Base-by-base conservation (phyloP, 352 stramenopile species). In the Aphanomyces invadans region DNA sequence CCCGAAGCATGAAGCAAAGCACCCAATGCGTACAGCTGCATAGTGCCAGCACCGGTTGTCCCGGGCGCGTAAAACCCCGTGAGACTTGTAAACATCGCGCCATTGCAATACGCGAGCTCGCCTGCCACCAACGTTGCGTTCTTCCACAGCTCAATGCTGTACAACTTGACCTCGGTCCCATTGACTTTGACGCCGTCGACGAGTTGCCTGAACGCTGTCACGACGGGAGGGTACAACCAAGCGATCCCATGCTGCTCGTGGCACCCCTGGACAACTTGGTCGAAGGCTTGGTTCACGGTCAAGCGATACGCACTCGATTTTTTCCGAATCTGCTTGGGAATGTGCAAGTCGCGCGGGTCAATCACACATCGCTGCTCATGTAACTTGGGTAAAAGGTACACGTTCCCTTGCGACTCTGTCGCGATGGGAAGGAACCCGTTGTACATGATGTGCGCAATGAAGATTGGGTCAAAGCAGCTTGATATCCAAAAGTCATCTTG, bases 391-490 rank as follows among this genome's bases (percentile, higher is more conserved):
- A 96, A 67, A 45, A 97, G 70, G 62, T 92, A 87, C 49, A 74
- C 82, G 45, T 80, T 71, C 29, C 68, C 75, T 29, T 77, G 74
- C 72, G 82, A 87, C 46, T 92, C 77, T 36, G 88, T 95, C 3
- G 92, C 92, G 67, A 98, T 97, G 31, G 92, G 92, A 61, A 98
- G 74, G 64, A 97, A 98, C n/a, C 92, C 92, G 70, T 97, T 88
- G 62, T 79, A 88, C 88, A 97, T 97, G 53, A 97, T 77, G 70
- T 97, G 88, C 48, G 77, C 81, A 29, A 98, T 74, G 45, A 97
- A 71, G 70, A 90, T 59, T 19, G 86, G 81, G 39, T 97, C 82
- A 70, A 97, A 97, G 65, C 85, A 87, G 19, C 75, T 84, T 48
- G 88, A 94, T 38, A 96, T 79, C 71, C 95, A 98, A 69, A 97